These are phyloP conservation scores for Limnanthes douglasii DNA, from an alignment of 345 rosid species.

Conservation along the genomic window DNA sequence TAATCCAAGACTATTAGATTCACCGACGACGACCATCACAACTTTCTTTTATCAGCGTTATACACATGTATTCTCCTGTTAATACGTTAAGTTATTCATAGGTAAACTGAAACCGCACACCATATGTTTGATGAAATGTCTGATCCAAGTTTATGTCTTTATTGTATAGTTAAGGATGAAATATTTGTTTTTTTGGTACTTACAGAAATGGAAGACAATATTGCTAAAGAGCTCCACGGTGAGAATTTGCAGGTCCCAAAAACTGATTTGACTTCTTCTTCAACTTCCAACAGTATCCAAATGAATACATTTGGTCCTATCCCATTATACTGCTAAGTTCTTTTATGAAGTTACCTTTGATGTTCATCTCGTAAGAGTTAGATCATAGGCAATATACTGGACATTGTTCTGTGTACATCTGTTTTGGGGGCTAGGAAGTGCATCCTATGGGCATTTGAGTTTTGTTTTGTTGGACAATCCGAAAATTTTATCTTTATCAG, in stretches of 20 bases:
- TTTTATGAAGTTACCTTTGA: too few species aligned
- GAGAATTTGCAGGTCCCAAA: constrained; percentile 23
- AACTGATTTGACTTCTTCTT: constrained; percentile 10
- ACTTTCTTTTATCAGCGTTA: too few species aligned
- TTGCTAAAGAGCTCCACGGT: constrained; percentile 39
- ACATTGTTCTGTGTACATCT: background rate
- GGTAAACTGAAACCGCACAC: too few species aligned
- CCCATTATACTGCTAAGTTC: background rate
- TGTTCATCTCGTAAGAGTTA: too few species aligned
- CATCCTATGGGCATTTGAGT: background rate
- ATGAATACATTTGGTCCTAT: background rate
- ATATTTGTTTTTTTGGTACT: background rate
- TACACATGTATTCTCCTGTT: too few species aligned
- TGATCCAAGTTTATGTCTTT: background rate
- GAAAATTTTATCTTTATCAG: background rate
- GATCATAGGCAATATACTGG: background rate
- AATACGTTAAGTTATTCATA: too few species aligned
- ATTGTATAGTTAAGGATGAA: too few species aligned
- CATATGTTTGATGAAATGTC: constrained; percentile 6
- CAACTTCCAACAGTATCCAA: constrained; percentile 4
- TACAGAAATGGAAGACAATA: constrained; percentile 20
- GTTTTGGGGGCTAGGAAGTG: background rate
- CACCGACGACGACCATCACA: too few species aligned
- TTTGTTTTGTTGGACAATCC: background rate
- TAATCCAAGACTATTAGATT: too few species aligned